Evolutionary conservation across 495 filamentous ascomycete genomes (phyloP).

Genomic region (Pyrenula aspistea): DNA sequence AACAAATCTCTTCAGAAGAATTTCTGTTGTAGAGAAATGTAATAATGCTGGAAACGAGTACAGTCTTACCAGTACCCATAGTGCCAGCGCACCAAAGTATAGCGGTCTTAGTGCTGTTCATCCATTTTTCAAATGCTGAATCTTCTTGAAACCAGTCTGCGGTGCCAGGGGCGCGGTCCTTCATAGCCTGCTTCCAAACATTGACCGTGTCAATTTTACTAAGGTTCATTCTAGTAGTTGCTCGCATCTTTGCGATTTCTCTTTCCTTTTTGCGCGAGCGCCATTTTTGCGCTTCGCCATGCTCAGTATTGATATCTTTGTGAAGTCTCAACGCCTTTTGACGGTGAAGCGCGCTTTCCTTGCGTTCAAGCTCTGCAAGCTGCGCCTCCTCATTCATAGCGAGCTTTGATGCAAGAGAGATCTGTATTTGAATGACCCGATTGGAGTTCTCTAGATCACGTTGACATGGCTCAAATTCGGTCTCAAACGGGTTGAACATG

Average conservation of each 20-base stretch:
- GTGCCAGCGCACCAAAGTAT: constrained; percentile 18
- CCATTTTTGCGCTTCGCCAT: constrained; percentile 4
- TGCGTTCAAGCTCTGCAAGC: constrained; percentile 7
- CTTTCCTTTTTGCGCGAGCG: constrained; percentile 1
- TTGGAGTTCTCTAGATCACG: constrained; percentile 1
- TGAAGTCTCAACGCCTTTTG: not conserved
- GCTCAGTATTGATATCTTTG: constrained; percentile 1
- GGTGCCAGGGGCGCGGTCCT: constrained; percentile 1
- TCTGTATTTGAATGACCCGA: constrained; percentile 8
- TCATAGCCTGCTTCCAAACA: constrained; percentile 2
- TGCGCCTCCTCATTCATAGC: constrained; percentile 8
- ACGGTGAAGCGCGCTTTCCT: constrained; percentile 5
- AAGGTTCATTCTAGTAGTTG: constrained; percentile 2
- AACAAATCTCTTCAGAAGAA: constrained; percentile 1
- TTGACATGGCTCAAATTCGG: constrained; percentile 10
- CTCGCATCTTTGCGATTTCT: constrained; percentile 1
- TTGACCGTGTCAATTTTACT: constrained; percentile 1
- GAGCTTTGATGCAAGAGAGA: constrained; percentile 11
- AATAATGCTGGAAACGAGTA: constrained; percentile 14
- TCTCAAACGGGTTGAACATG: constrained; percentile 7
- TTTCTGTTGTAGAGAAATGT: constrained; percentile 5
- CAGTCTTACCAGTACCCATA: constrained; percentile 17
- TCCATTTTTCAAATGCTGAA: not conserved
- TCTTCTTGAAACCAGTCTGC: constrained; percentile 6
- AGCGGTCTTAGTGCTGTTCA: not conserved